Evolutionary conservation across 495 filamentous ascomycete genomes (phyloP), one percentile per base, ranked within the genome.

Genomic region (Cryomyces antarcticus): DNA sequence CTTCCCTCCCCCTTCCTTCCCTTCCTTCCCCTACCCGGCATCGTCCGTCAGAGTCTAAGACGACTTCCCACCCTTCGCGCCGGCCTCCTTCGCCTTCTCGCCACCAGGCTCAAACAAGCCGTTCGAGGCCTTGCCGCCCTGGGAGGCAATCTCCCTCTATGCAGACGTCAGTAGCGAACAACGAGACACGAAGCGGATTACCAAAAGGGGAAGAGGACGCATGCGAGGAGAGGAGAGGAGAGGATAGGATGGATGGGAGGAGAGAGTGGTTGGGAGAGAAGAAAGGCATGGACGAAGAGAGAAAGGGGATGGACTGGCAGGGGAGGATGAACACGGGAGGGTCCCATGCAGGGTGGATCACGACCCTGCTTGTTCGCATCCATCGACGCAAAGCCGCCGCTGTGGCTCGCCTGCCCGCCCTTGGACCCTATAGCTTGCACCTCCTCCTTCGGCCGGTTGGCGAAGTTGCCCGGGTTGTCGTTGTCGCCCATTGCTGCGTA

Each of bases 401-500:
- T 28, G 39, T 57, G 45, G 36, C 50, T 52, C 4, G 68, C 66
- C 36, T 70, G 54, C 6, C 71, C 70, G 37, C 71, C 72, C 60
- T 66, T 62, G 9, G 66, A 67, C 1, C 66, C 71, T 38, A 71
- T 67, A 13, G 63, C 62, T 24, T 59, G 58, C 12, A 77, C 71
- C 44, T 77, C 69, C 36, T 72, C 69, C 48, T 66, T 66, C 38
- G 71, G 59, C 46, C 68, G 68, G 59, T 77, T 77, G 60, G 71
- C 67, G 57, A 78, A 78, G 55, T 78, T 76, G 17, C 66, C 65
- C 36, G 71, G 71, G 49, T 78, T 80, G 31, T 57, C 58, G 50
- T 75, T 65, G 54, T 56, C 55, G 27, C 57, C 41, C 56, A 59
- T 59, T 24, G 17, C 17, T 24, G 17, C 17, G 17, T 24, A 24